Conservation (phyloP, 148 eudicot species). For the Rhododendron henanense region DNA sequence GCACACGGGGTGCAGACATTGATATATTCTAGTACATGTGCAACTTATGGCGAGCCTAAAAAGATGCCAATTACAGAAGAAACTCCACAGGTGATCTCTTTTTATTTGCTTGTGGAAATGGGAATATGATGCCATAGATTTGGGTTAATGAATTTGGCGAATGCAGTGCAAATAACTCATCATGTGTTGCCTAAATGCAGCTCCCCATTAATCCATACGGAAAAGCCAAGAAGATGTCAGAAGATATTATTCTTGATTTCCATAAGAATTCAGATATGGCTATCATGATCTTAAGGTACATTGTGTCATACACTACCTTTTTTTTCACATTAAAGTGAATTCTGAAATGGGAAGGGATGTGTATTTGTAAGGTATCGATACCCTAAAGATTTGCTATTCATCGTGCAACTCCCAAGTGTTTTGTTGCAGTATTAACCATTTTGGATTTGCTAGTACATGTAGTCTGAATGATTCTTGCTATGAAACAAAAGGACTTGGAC, state of each 20-base stretch:
- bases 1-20: conserved; percentile 69
- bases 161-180: background rate
- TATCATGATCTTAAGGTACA: conserved; percentile 83
- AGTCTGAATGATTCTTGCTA: background rate
- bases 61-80: conserved; percentile 94
- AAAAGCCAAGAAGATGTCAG: conserved; percentile 98
- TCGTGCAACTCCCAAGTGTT: background rate
- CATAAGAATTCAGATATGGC: conserved; percentile 75
- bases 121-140: background rate
- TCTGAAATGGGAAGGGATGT: too few species aligned
- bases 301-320: background rate
- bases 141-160: background rate
- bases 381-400: background rate
- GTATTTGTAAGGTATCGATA: too few species aligned
- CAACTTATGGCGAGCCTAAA: conserved; percentile 98
- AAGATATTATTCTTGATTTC: conserved; percentile 89
- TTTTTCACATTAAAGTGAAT: background rate
- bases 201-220: conserved; percentile 94
- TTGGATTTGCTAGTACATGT: background rate
- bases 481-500: background rate
- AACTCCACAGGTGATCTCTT: conserved; percentile 73
- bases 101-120: background rate
- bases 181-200: conserved; percentile 28
- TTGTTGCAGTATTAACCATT: background rate
- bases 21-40: conserved; percentile 98